phyloP scores from a whole-genome alignment of 495 filamentous ascomycete genomes.

The Pyrenopolyporus hunteri region DNA sequence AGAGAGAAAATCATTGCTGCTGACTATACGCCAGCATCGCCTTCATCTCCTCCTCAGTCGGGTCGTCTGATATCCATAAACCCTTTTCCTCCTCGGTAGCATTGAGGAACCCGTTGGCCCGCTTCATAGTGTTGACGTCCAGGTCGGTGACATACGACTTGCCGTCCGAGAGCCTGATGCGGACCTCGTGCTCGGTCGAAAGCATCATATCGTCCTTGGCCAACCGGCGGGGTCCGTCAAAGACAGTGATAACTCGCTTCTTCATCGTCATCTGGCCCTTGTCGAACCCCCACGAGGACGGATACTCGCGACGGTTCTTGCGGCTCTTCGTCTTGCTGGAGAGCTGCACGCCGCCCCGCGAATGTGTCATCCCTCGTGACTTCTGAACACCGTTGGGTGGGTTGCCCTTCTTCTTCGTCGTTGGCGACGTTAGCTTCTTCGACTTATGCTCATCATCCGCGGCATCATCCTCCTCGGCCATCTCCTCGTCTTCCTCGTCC shows the following conservation, averaged over 20 bases:
- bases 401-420: conserved; percentile 48
- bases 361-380: conserved; percentile 64
- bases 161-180: conserved; percentile 73
- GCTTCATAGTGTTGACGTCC: conserved; percentile 86
- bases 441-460: conserved; percentile 44
- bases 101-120: conserved; percentile 78
- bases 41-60: conserved; percentile 54
- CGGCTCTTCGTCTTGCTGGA: conserved; percentile 66
- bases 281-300: conserved; percentile 88
- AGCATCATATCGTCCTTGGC: conserved; percentile 99
- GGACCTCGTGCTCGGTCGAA: conserved; percentile 91
- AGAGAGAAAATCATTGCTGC: conserved; percentile 23
- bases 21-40: conserved; percentile 49
- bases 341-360: conserved; percentile 65
- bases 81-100: conserved; percentile 86
- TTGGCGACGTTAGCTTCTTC: conserved; percentile 36
- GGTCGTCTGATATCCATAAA: conserved; percentile 68
- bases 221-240: conserved; percentile 84
- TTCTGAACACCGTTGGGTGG: conserved; percentile 58
- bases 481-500: conserved; percentile 67
- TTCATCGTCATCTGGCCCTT: conserved; percentile 94
- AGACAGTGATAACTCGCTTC: conserved; percentile 93
- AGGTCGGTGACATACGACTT: conserved; percentile 89
- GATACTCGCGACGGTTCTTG: conserved; percentile 91
- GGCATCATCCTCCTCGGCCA: conserved; percentile 59